These are phyloP conservation scores for Linum tenue DNA, from an alignment of 345 rosid genomes.

Conservation along the genomic window DNA sequence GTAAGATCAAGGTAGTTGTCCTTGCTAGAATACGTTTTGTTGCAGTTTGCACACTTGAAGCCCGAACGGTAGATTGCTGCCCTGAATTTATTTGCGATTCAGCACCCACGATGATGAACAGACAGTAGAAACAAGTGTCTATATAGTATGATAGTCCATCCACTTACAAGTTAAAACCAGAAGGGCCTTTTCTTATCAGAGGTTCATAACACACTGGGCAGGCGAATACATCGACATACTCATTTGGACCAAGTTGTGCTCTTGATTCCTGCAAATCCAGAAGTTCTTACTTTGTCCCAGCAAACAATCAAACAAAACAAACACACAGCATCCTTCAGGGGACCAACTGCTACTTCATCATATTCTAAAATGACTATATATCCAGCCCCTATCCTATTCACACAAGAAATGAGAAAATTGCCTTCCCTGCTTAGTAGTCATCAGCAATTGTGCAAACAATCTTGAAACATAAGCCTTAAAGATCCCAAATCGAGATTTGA, in stretches of 20 bases:
- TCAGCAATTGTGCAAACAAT: not conserved
- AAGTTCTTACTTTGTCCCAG: conserved; percentile 8
- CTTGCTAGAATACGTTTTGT: conserved; percentile 78
- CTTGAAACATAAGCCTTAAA: not conserved
- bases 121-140: not conserved
- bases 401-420: not conserved
- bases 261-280: conserved; percentile 28
- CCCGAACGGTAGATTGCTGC: conserved; percentile 82
- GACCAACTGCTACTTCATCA: not conserved
- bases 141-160: not conserved
- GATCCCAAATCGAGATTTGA: not conserved
- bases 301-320: conserved; percentile 1
- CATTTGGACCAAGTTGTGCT: conserved; percentile 23
- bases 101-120: not conserved
- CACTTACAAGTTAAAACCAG: conserved; percentile 84
- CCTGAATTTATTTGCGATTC: conserved; percentile 32
- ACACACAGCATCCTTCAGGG: not conserved
- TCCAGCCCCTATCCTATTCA: not conserved
- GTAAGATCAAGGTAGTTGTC: conserved; percentile 75
- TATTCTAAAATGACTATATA: not conserved
- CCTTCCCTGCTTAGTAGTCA: not conserved
- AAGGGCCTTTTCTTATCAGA: conserved; percentile 75
- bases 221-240: conserved; percentile 51
- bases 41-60: conserved; percentile 71
- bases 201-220: conserved; percentile 88